Conservation (phyloP, 495 filamentous ascomycete genomes). For the Massariosphaeria phaeospora region DNA sequence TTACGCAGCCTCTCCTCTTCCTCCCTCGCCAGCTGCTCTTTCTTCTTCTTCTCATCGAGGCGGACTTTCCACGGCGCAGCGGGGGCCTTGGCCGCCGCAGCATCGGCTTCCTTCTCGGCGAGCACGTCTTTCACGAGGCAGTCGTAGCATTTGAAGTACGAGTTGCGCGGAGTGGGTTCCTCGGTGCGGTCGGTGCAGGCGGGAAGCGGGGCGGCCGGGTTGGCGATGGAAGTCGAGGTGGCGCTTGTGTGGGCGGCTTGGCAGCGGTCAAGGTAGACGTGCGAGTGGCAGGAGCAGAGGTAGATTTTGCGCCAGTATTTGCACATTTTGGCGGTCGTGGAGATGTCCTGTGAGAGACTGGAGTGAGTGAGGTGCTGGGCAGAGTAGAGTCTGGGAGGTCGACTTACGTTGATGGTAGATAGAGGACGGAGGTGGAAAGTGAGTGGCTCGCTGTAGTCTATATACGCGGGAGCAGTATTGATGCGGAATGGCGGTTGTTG, state of each 20-base stretch:
- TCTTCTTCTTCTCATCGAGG: neutral
- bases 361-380: neutral
- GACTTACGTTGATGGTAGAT: neutral
- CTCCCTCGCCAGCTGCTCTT: neutral
- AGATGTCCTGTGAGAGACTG: neutral
- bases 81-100: neutral
- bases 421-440: neutral
- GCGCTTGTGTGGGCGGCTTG: neutral
- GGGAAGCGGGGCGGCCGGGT: neutral
- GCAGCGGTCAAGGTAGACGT: constrained; percentile 6
- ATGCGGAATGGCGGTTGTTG: neutral
- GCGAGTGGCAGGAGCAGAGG: constrained; percentile 11
- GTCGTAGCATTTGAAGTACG: constrained; percentile 21
- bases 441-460: no score
- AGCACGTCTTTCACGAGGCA: constrained; percentile 8
- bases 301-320: constrained; percentile 11
- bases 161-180: neutral
- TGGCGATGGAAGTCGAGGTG: neutral
- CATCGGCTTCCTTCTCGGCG: neutral
- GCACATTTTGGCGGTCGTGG: constrained; percentile 4
- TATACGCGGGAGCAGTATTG: neutral
- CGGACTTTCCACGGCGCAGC: neutral
- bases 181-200: neutral
- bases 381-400: neutral
- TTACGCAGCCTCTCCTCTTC: no score